Evolutionary conservation across 2,329 filamentous ascomycete genomes (phyloP), one percentile per base, ranked within the genome.

Genomic region (Clonostachys byssicola): DNA sequence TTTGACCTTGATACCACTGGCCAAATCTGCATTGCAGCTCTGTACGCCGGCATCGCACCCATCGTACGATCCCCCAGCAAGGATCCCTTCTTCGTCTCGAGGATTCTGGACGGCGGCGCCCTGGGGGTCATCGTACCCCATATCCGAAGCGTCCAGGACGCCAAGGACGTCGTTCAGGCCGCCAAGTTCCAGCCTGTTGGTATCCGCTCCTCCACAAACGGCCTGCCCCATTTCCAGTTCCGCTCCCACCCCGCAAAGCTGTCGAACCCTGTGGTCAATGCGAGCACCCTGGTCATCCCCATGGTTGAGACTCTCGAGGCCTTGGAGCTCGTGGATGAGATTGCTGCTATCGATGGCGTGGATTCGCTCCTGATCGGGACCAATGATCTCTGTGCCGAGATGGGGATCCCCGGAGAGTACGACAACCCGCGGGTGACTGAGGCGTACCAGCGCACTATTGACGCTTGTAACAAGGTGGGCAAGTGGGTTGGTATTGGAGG

Each of bases 401-500:
- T 62, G 6, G 57, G 59, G 1, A 51, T 56, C 13, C 55, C 53
- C 5, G 54, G 51, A 2, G 48, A 57, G 13, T 61, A 51, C 47
- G 49, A 55, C 36, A 53, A 47, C 34, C 12, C 46, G 5, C 13
- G 30, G 2, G 57, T 57, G 38, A 40, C 36, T 16, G 10, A 43
- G 5, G 52, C 55, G 1, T 47, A 66, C 7, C 51, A 61, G 38
- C 66, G 64, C 47, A 63, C 61, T 4, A 64, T 68, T 14, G 51
- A 53, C 6, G 70, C 69, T 2, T 66, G 65, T 23, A 59, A 61
- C 10, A 69, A 64, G 56, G 56, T 56, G 12, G 58, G 68, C 16
- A 71, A 71, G 56, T 64, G 56, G 43, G 53, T 71, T 6, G 69
- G 69, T 9, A 57, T 71, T 35, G 70, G 67, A 12, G 70, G 70